Evolutionary conservation across 805 yeast species (phyloP), one percentile per base, ranked within the genome.

Genomic region (Wickerhamiella qilinensis): DNA sequence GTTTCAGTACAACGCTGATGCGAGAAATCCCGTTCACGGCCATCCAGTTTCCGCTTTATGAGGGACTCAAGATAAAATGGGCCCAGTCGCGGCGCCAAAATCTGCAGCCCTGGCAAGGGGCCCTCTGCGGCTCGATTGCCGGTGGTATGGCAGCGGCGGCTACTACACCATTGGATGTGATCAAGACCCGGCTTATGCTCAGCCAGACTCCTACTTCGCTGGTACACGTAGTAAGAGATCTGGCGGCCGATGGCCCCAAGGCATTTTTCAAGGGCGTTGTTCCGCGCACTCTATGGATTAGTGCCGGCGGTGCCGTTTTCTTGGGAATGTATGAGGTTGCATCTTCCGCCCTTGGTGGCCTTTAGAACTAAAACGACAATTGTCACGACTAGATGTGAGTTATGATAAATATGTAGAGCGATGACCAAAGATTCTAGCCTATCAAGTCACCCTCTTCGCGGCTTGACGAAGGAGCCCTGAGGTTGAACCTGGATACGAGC

Each of bases 241-340:
- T 86, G 36, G 57, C 67, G n/a, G 54, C 52, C 17, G 85, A 80
- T 40, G 96, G 96, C 0, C 60, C 64, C 30, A 47, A 54, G 6
- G 84, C 79, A 1, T 84, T 91, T 47, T 70, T 73, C 54, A 70
- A 70, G 36, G 99, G 99, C 12, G 68, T 88, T 20, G 96, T 94
- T 1, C 97, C 99, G 3, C 69, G 99, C 56, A 86, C 96, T 0
- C 67, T 81, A 73, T 91, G 98, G 98, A 88, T 91, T 41, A 77
- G 93, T 60, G 91, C 93, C 3, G 99, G 99, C 17, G 99, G 99
- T 21, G 95, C 97, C 15, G 85, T 93, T 15, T 91, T 93, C 63
- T 64, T 91, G 40, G 99, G 99, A 3, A 82, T 83, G 39, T 91
- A 91, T 54, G 99, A 93, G 58, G 39, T 45, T 4, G 44, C 43